Base-by-base conservation (phyloP, 257 asterid species). In the Salvia rosmarinus region DNA sequence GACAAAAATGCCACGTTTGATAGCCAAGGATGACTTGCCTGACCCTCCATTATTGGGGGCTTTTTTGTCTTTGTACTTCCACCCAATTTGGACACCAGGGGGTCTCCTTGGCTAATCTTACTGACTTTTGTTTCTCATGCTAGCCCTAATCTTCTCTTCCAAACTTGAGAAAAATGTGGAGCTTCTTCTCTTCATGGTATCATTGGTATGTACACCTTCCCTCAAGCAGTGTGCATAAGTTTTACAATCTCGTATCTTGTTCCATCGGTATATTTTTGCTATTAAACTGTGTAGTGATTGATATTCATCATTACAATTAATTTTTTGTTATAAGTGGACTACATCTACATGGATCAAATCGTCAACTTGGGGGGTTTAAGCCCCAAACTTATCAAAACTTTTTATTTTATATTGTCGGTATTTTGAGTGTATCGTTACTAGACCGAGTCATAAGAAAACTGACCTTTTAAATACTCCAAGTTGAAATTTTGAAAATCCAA, bases 21-120 rank as follows among this genome's bases (percentile, higher is more conserved):
- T 79, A 82, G 84, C 75, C 84, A 79, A 82, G 83, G 87, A 82
- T 82, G 87, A 77, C 81, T 82, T 82, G 82, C 87, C 87, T 77
- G 82, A 39, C 73, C 63, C 52, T 72, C 76, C 62, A 68, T 64
- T 72, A 3, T 49, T 55, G 55, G 70, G 64, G 68, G 40, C 20
- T 16, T 42, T 52, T 0, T 25, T 6, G 51, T 65, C 59, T 37
- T 40, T 67, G 32, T 9, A 32, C 23, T 25, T 20, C 0, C 25
- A 16, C 55, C 63, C 65, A 56, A 61, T 60, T 64, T 68, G 78
- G 82, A 73, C 39, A 34, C 14, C 82, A 79, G 90, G 86, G 83
- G 51, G 80, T 73, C 81, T 71, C 81, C 83, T 77, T 85, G 85
- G 86, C 90, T 81, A 85, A 14, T 52, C 88, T 72, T 52, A 56